Percentiles rank a stretch among this genome's conserved stretches.
Evolutionary conservation across 2,329 filamentous ascomycete species (phyloP).

Genomic region (Alternaria conjuncta): DNA sequence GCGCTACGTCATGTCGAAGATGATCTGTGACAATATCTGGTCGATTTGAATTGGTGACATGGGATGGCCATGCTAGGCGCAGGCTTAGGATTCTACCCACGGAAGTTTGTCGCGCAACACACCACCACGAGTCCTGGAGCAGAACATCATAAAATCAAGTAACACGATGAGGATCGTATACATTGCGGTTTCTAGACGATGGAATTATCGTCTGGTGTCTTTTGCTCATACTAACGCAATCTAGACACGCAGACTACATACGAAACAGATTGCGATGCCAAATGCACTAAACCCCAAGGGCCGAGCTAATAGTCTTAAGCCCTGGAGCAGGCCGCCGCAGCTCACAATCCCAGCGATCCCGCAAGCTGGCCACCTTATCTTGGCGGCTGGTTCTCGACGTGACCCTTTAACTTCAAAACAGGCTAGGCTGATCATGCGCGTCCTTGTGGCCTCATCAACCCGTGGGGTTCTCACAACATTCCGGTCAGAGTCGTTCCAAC

Average conservation of each 20-base stretch:
- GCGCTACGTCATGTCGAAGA: not conserved
- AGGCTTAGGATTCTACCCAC: not conserved
- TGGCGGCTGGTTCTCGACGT: conserved; percentile 2
- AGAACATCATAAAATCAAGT: not conserved
- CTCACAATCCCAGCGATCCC: not conserved
- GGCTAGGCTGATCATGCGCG: conserved; percentile 1
- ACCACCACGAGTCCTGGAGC: not conserved
- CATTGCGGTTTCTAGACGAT: not conserved
- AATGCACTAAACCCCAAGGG: not conserved
- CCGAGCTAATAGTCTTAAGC: not conserved
- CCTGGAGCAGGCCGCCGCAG: not conserved
- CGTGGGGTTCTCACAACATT: conserved; percentile 1
- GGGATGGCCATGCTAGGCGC: not conserved
- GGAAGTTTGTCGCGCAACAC: not conserved
- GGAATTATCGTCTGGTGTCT: not conserved
- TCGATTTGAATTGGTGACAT: not conserved
- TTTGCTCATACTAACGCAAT: not conserved
- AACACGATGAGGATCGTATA: not conserved
- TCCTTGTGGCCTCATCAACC: conserved; percentile 1
- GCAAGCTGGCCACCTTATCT: conserved; percentile 1
- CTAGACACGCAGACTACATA: not conserved
- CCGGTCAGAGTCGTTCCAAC: conserved; percentile 3
- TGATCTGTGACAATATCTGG: not conserved
- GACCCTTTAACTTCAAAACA: not conserved
- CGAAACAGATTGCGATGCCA: not conserved